Percentiles rank a stretch among this genome's conserved stretches.
Conservation (phyloP, 1,284 basidiomycete genomes). For the Moesziomyces globuligerus region DNA sequence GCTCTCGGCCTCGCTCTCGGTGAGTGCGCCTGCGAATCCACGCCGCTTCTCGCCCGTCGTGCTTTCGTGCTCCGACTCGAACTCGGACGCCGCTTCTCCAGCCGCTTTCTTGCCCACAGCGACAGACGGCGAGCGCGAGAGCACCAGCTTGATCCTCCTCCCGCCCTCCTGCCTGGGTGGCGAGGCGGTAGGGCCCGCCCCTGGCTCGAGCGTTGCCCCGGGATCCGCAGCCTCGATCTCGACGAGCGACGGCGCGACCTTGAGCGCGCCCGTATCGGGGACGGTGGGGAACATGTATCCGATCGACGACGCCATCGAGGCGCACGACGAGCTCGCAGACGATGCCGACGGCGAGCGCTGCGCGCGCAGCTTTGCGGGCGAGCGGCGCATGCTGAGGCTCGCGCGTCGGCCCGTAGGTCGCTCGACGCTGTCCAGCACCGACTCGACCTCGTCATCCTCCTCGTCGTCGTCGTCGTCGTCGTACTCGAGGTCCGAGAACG, state of each 20-base stretch:
- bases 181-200: not conserved
- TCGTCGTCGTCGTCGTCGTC: constrained; percentile 32
- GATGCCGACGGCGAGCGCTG: constrained; percentile 17
- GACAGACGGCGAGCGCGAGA: constrained; percentile 7
- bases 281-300: constrained; percentile 41
- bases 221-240: constrained; percentile 31
- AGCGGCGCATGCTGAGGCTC: constrained; percentile 11
- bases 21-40: constrained; percentile 13
- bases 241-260: constrained; percentile 27
- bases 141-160: constrained; percentile 19
- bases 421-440: constrained; percentile 12
- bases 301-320: constrained; percentile 24
- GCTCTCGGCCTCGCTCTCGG: constrained; percentile 37
- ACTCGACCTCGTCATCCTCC: constrained; percentile 17
- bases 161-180: constrained; percentile 1
- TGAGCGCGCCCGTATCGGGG: constrained; percentile 25
- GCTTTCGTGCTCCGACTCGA: constrained; percentile 6
- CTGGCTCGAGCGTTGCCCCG: constrained; percentile 10
- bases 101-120: constrained; percentile 1
- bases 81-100: constrained; percentile 9
- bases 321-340: constrained; percentile 7
- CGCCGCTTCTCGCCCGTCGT: constrained; percentile 8
- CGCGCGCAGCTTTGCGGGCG: constrained; percentile 11
- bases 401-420: constrained; percentile 4
- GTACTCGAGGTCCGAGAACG: constrained; percentile 31